phyloP scores from a whole-genome alignment of 495 filamentous ascomycete species.

The Penicillium lividum region DNA sequence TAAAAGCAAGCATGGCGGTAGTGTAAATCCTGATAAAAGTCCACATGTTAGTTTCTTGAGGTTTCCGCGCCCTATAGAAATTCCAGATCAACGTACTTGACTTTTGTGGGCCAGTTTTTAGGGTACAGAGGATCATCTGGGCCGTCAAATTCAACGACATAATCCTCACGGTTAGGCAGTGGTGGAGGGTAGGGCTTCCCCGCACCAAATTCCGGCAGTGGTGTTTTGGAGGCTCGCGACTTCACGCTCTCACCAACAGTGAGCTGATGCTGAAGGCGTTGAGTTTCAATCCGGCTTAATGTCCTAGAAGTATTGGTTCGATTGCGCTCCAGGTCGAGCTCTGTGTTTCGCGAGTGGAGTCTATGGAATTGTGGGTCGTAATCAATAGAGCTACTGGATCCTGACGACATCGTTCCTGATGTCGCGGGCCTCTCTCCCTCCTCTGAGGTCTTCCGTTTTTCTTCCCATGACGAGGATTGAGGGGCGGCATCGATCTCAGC shows the following conservation, averaged over 20 bases:
- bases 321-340: conserved; percentile 68
- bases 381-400: conserved; percentile 34
- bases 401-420: conserved; percentile 26
- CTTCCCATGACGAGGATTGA: conserved; percentile 13
- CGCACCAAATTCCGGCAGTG: conserved; percentile 52
- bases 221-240: conserved; percentile 47
- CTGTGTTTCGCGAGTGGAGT: conserved; percentile 52
- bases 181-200: conserved; percentile 78
- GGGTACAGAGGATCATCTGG: conserved; percentile 74
- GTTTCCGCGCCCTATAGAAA: not conserved
- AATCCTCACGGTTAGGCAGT: conserved; percentile 51
- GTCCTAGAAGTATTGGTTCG: conserved; percentile 49
- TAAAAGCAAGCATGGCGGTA: conserved; percentile 39
- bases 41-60: not conserved
- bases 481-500: conserved; percentile 18
- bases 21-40: conserved; percentile 21
- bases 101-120: conserved; percentile 74
- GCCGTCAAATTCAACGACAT: conserved; percentile 63
- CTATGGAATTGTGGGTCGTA: conserved; percentile 31
- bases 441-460: conserved; percentile 16
- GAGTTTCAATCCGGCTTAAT: conserved; percentile 68
- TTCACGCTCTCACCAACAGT: conserved; percentile 40
- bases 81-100: conserved; percentile 54
- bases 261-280: conserved; percentile 38
- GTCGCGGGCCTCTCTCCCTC: conserved; percentile 20